These are phyloP conservation scores for Mortierella hygrophila DNA, from an alignment of 192 early-diverging fungal species.

Conservation along the genomic window DNA sequence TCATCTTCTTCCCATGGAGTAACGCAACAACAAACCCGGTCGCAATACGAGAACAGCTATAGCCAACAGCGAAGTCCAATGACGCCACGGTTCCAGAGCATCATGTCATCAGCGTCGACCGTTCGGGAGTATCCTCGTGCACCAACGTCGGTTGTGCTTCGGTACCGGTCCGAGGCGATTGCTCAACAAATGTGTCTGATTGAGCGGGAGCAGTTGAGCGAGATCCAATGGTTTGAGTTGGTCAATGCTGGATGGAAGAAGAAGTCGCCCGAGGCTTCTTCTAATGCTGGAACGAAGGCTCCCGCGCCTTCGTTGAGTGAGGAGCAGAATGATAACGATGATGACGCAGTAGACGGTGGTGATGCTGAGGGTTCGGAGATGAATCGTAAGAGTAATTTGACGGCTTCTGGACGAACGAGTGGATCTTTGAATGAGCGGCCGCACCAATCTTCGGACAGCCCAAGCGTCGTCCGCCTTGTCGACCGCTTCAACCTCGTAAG, in stretches of 20 bases:
- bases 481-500: slow-evolving; percentile 53
- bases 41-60: slow-evolving; percentile 25
- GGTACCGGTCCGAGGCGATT: slow-evolving; percentile 61
- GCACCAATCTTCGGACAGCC: slow-evolving; percentile 23
- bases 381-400: not conserved
- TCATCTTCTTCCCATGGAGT: not conserved
- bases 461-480: slow-evolving; percentile 33
- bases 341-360: not conserved
- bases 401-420: too few species aligned
- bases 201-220: slow-evolving; percentile 62
- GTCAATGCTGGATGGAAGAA: slow-evolving; percentile 68
- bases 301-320: not conserved
- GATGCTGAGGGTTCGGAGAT: not conserved
- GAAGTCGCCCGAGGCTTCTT: slow-evolving; percentile 28
- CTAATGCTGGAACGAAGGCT: not conserved
- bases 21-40: not conserved
- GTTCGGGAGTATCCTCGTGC: slow-evolving; percentile 17
- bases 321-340: not conserved
- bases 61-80: slow-evolving; percentile 40
- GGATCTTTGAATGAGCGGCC: too few species aligned
- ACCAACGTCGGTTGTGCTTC: slow-evolving; percentile 54
- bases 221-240: slow-evolving; percentile 67
- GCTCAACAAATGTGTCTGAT: slow-evolving; percentile 71
- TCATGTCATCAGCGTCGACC: slow-evolving; percentile 14
- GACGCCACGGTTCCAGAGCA: slow-evolving; percentile 39